These are phyloP conservation scores for Hypoxylon perforatum DNA, from an alignment of 495 filamentous ascomycete species.

Conservation along the genomic window DNA sequence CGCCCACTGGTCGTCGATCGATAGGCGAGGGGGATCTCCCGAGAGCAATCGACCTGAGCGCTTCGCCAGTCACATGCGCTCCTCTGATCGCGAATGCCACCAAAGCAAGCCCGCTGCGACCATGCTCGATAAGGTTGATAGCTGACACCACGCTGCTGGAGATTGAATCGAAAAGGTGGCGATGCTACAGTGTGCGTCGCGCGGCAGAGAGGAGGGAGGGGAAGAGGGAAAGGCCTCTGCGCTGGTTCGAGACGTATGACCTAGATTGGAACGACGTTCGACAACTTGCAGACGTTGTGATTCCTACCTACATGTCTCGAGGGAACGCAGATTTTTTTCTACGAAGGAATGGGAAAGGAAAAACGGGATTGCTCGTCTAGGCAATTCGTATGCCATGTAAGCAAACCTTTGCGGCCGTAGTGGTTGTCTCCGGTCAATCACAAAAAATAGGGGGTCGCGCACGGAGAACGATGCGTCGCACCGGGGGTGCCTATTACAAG, in stretches of 20 bases:
- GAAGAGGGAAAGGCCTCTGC: background rate
- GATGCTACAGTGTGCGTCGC: background rate
- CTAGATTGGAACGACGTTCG: conserved; percentile 16
- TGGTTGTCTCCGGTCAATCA: conserved; percentile 12
- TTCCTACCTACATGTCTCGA: conserved; percentile 5
- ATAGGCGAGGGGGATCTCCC: conserved; percentile 7
- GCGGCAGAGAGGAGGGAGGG: background rate
- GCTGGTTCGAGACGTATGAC: background rate
- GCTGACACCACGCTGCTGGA: background rate
- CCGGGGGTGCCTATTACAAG: background rate
- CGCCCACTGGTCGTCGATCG: conserved; percentile 2
- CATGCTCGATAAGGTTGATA: background rate
- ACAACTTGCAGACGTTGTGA: conserved; percentile 32
- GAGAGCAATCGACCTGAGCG: background rate
- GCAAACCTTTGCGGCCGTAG: background rate
- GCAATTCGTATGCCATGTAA: conserved; percentile 25
- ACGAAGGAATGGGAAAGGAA: background rate
- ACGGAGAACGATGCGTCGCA: background rate
- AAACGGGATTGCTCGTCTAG: conserved; percentile 14
- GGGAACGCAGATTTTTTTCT: conserved; percentile 4
- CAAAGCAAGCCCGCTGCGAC: background rate
- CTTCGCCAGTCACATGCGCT: background rate
- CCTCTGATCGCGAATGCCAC: background rate
- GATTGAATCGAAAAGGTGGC: background rate
- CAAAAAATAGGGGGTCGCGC: background rate